Evolutionary conservation across 2,329 filamentous ascomycete species (phyloP), one percentile per base, ranked within the genome.

Genomic region (Volutella citrinella): DNA sequence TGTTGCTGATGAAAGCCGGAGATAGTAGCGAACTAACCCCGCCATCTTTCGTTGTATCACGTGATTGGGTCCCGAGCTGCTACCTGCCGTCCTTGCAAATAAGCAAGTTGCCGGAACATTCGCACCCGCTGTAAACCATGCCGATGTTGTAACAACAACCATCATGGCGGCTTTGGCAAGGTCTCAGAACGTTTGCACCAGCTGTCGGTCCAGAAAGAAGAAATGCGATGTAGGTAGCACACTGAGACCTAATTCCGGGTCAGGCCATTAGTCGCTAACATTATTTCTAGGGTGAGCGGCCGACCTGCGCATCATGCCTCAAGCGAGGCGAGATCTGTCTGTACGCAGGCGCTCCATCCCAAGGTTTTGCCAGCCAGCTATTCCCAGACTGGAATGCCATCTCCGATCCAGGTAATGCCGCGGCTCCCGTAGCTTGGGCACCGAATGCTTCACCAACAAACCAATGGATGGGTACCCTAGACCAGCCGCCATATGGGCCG

Each of bases 161-260:
- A 30, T 7, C 38, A 53, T 51, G 49, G 45, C 50, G 15, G 40
- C 42, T 17, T 32, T 45, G 6, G 46, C 51, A 13, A 55, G 48
- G 18, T 41, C 51, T 10, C 46, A 40, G 14, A 43, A 53, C 22
- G 51, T 55, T 12, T 55, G 51, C 19, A 40, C 36, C 3, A 49
- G 36, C 8, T 55, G 51, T 34, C 48, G 51, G 8, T 44, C 47
- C 8, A 38, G 51, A 13, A 55, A 55, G 32, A 53, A 51, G 34
- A 53, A 43, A 30, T 54, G 51, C 30, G 40, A 49, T 36, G 51
- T 52, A 31, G n/a, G n/a, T n/a, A n/a, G n/a, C n/a, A n/a, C n/a
- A n/a, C n/a, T n/a, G n/a, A n/a, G n/a, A n/a, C n/a, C n/a, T n/a
- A n/a, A n/a, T n/a, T n/a, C n/a, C n/a, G n/a, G n/a, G n/a, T n/a